Evolutionary conservation across 1,139 yeast genomes (phyloP).

Genomic region (Yamadazyma atmosphaerica): DNA sequence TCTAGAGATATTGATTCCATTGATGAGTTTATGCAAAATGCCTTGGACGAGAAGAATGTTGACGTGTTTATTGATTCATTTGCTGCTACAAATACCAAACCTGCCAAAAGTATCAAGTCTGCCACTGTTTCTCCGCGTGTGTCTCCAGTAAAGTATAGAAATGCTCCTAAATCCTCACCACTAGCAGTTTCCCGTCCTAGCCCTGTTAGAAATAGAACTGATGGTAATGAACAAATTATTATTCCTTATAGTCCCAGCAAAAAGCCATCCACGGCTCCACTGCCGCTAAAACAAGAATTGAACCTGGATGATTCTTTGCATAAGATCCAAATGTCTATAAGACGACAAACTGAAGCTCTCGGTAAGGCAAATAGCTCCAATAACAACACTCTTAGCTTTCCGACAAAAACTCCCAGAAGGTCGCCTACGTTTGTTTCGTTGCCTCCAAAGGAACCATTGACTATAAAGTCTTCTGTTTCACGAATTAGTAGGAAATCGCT

Average conservation of each 20-base stretch:
- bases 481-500: constrained; percentile 12
- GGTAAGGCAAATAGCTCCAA: not conserved
- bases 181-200: not conserved
- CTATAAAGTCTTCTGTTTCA: constrained; percentile 22
- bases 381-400: not conserved
- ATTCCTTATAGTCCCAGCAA: not conserved
- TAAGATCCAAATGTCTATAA: constrained; percentile 16
- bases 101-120: not conserved
- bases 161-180: not conserved
- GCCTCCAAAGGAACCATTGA: constrained; percentile 43
- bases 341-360: constrained; percentile 12
- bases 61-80: constrained; percentile 1
- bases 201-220: constrained; percentile 5
- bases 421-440: constrained; percentile 38
- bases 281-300: not conserved
- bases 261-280: too few species aligned
- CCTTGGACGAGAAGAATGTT: constrained; percentile 13
- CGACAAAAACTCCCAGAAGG: constrained; percentile 29
- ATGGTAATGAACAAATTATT: not conserved
- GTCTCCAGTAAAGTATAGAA: not conserved
- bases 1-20: constrained; percentile 22
- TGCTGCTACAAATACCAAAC: not conserved
- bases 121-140: not conserved
- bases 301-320: constrained; percentile 16
- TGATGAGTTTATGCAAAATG: constrained; percentile 23